Conservation (phyloP, 495 filamentous ascomycete species). For the Cudoniella acicularis region DNA sequence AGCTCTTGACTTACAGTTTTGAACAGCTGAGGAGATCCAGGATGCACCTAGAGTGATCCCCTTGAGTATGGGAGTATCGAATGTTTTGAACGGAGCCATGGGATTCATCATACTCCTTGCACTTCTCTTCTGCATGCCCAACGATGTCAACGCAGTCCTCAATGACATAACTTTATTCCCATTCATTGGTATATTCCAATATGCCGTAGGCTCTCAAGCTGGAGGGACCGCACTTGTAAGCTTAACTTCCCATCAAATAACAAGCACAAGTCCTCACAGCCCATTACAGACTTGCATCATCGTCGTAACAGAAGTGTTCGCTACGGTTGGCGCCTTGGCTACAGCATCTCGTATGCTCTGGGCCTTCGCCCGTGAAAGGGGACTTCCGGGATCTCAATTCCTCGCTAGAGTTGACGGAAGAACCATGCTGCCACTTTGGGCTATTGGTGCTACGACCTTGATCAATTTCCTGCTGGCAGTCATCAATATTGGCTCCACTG, state of each 20-base stretch:
- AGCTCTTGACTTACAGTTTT: no score
- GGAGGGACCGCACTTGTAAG: no score
- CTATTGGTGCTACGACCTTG: slow-evolving; percentile 42
- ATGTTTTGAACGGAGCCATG: slow-evolving; percentile 28
- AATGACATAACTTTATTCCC: no score
- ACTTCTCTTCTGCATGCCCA: slow-evolving; percentile 43
- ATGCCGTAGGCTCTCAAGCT: no score
- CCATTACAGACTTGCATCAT: no score
- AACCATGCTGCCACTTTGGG: slow-evolving; percentile 50
- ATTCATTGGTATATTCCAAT: slow-evolving; percentile 51
- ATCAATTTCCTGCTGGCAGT: slow-evolving; percentile 54
- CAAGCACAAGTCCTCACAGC: no score
- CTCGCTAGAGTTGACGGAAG: slow-evolving; percentile 35
- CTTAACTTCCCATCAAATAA: no score
- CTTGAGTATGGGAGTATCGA: slow-evolving; percentile 39
- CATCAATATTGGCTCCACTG: slow-evolving; percentile 57
- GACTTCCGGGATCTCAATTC: no score
- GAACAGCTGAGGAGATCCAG: slow-evolving; percentile 44
- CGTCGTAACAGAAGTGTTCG: no score
- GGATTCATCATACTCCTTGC: slow-evolving; percentile 43
- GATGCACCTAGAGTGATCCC: slow-evolving; percentile 45
- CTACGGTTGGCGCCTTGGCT: no score
- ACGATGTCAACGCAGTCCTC: slow-evolving; percentile 35
- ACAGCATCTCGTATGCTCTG: no score
- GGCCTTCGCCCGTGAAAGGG: no score